These are phyloP conservation scores for Staphylotrichum longicolle DNA, from an alignment of 495 filamentous ascomycete species.

Conservation along the genomic window DNA sequence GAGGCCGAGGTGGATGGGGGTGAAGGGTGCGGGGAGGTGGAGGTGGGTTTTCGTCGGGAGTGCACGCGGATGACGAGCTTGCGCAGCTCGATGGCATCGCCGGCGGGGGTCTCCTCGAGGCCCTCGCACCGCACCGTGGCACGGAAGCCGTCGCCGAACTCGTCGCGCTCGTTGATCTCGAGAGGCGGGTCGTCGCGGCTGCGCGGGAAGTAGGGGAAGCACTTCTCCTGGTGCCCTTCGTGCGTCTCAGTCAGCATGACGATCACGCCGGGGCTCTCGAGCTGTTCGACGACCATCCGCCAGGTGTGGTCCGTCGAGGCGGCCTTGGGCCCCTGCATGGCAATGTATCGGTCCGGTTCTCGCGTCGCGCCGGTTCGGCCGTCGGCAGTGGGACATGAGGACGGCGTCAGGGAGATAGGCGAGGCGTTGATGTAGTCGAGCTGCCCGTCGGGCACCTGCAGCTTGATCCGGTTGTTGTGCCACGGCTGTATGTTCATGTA, in stretches of 20 bases:
- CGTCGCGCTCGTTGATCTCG: slow-evolving; percentile 57
- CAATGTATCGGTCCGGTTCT: slow-evolving; percentile 50
- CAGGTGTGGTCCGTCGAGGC: slow-evolving; percentile 74
- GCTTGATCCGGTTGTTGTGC: slow-evolving; percentile 78
- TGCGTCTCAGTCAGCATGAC: slow-evolving; percentile 94
- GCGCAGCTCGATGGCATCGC: slow-evolving; percentile 54
- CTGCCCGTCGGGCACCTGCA: slow-evolving; percentile 74
- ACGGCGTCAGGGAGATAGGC: slow-evolving; percentile 66
- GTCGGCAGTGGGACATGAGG: slow-evolving; percentile 43
- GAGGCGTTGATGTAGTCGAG: slow-evolving; percentile 97
- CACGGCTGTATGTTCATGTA: slow-evolving; percentile 86
- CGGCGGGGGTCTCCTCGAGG: slow-evolving; percentile 45
- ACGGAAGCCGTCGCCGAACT: slow-evolving; percentile 61
- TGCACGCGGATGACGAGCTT: slow-evolving; percentile 51
- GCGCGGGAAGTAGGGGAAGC: slow-evolving; percentile 83
- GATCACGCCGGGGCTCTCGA: slow-evolving; percentile 73
- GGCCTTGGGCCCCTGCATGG: slow-evolving; percentile 77
- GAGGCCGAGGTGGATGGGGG: background rate
- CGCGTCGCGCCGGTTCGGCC: background rate
- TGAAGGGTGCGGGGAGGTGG: background rate
- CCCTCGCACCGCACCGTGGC: slow-evolving; percentile 53
- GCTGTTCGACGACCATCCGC: slow-evolving; percentile 94
- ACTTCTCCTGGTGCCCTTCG: slow-evolving; percentile 82
- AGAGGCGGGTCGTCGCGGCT: slow-evolving; percentile 52
- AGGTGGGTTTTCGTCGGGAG: background rate